Base-by-base conservation (phyloP, 768 basidiomycete species). In the Phaffia australis region DNA sequence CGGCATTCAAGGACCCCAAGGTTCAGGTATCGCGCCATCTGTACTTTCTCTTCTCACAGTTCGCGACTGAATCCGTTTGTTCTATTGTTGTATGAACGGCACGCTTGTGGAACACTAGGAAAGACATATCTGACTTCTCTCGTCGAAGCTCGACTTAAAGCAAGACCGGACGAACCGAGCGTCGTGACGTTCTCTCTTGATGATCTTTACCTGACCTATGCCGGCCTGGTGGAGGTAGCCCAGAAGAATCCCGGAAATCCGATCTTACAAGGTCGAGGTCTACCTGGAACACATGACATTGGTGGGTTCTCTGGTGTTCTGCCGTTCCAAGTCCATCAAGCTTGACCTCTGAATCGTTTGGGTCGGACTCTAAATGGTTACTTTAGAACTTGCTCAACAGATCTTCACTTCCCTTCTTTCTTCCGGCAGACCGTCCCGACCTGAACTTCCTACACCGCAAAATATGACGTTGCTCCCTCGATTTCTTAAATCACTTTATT, bases 1-100 rank as follows among this genome's bases (percentile, higher is more conserved):
- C 16, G 91, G 85, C 2, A 73, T 95, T 19, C 93, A 95, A 77
- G 93, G 93, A 0, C 91, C 93, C 0, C 93, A 97, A 76, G 93
- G 93, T 15, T 88, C 87, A 61, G 92, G 76, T 71, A 15, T 32
- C 9, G 0, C 23, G 1, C 19, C 63, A 2, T 29, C 27, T 11
- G 1, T 19, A 8, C 27, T 16, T 51, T 21, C 59, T 61, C 47
- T 35, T 54, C 32, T 23, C 46, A 4, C 6, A 21, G 8, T 48
- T 23, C 15, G 18, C 63, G 29, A 48, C 63, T 57, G 21, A 15
- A 32, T n/a, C 32, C 23, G 25, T 23, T 48, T 7, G 18, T 27
- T 56, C 57, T 18, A 18, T 30, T 48, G 2, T 3, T 11, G 4
- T 42, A 42, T 42, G 16, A 25, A 25, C 29, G 25, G 35, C 11